These are phyloP conservation scores for Colletotrichum australisinense DNA, from an alignment of 2,329 filamentous ascomycete species.

Conservation along the genomic window DNA sequence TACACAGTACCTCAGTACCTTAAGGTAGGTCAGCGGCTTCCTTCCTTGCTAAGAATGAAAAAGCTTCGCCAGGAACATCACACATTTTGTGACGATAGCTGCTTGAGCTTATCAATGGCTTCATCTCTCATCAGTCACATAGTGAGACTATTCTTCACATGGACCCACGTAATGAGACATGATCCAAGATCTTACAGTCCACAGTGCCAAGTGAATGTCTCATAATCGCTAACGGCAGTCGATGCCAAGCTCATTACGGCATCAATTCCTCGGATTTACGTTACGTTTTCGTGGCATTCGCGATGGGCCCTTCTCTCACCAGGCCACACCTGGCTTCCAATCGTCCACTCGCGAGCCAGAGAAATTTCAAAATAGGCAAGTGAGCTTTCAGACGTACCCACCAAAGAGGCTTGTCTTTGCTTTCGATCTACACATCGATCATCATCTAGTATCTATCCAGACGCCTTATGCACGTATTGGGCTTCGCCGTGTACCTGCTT, in stretches of 20 bases:
- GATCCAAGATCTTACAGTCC: neutral
- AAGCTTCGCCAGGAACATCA: neutral
- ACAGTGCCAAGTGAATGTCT: neutral
- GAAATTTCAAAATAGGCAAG: neutral
- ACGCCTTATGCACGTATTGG: neutral
- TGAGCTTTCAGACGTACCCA: neutral
- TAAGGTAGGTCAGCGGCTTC: neutral
- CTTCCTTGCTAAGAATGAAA: neutral
- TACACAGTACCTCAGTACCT: neutral
- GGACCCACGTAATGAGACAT: no score
- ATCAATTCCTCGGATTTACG: neutral
- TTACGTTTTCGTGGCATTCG: conserved; percentile 5
- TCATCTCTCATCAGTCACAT: neutral
- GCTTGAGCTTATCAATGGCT: neutral
- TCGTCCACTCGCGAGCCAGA: conserved; percentile 5
- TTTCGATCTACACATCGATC: neutral
- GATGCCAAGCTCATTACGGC: conserved; percentile 1
- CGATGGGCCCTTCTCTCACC: neutral
- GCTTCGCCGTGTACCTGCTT: neutral
- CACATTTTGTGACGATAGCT: no score
- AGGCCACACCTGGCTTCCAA: conserved; percentile 5
- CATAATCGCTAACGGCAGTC: neutral
- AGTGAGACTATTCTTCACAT: no score
- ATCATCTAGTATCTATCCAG: neutral
- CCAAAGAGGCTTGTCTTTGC: neutral